Evolutionary conservation across 164 flowering plant species (phyloP), one percentile per base, ranked within the genome.

Genomic region (Vitis amurensis): DNA sequence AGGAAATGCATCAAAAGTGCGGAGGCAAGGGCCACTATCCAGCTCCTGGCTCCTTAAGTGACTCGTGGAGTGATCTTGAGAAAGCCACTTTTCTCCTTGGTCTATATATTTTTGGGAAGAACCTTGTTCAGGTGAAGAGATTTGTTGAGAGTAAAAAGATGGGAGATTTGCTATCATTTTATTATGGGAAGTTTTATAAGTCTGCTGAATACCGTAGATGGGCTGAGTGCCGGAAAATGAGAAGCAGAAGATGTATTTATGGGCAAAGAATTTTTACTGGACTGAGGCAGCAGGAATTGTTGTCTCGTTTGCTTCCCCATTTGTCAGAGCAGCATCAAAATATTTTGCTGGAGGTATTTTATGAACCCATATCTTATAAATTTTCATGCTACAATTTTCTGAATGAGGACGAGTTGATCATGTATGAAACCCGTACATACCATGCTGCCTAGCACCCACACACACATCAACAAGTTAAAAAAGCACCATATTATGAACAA

Each of bases 61-160:
- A 61, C 9, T 12, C 78, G 9, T 95, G 98, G 99, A 85, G 71
- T 73, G 88, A 87, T 66, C 30, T 74, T 62, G 98, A 95, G 66
- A 79, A 75, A 65, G 81, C 71, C 30, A 79, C 84, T 70, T 87
- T 95, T 77, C 80, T 95, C 64, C 93, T 95, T 56, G 92, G 97
- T 62, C 76, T 95, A n/a, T 90, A 93, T 69, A 85, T 93, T 11
- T 91, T 90, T 76, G 97, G 95, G 63, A 95, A 95, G 78, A 90
- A 91, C 66, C 87, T 95, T 63, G 79, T 76, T 71, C 85, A 74
- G 51, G 83, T 90, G 60, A 68, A 78, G 83, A 85, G 61, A 56
- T 93, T 95, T 78, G 59, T 89, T 48, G 93, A 73, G 71, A 81
- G 77, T 69, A 90, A 88, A 72, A 73, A 47, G 55, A 87, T 88